Conservation (phyloP, 805 yeast genomes). For the Metschnikowia henanensis region DNA sequence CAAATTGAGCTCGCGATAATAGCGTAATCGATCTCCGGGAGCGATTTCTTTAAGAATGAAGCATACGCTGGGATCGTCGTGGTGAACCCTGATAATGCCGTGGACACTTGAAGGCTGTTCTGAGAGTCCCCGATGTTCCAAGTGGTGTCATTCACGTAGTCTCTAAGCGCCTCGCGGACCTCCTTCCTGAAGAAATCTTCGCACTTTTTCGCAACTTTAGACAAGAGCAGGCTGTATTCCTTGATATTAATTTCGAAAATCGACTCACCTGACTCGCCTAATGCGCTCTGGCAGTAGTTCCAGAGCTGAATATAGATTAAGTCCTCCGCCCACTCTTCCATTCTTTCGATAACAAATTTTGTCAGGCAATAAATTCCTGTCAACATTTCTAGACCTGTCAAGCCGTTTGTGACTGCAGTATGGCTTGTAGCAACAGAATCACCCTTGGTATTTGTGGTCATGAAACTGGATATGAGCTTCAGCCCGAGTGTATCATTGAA, state of each 20-base stretch:
- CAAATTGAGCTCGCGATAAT: slow-evolving; percentile 28
- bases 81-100: slow-evolving; percentile 24
- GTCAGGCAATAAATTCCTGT: slow-evolving; percentile 37
- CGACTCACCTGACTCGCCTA: slow-evolving; percentile 21
- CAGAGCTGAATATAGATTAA: slow-evolving; percentile 42
- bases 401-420: slow-evolving; percentile 81
- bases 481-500: slow-evolving; percentile 39
- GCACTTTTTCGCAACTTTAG: slow-evolving; percentile 22
- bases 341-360: slow-evolving; percentile 26
- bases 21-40: slow-evolving; percentile 33
- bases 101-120: slow-evolving; percentile 15
- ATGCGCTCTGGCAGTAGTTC: slow-evolving; percentile 29
- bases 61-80: slow-evolving; percentile 28
- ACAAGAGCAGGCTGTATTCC: slow-evolving; percentile 24
- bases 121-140: slow-evolving; percentile 28
- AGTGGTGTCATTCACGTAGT: slow-evolving; percentile 35
- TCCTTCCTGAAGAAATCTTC: slow-evolving; percentile 35
- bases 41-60: slow-evolving; percentile 21
- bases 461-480: slow-evolving; percentile 32
- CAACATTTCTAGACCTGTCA: slow-evolving; percentile 29
- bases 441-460: slow-evolving; percentile 23
- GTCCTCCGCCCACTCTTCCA: slow-evolving; percentile 41
- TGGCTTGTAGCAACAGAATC: slow-evolving; percentile 65
- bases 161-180: slow-evolving; percentile 31
- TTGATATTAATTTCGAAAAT: slow-evolving; percentile 30